Conservation (phyloP, 2,329 filamentous ascomycete species). For the Septoria petroselini region DNA sequence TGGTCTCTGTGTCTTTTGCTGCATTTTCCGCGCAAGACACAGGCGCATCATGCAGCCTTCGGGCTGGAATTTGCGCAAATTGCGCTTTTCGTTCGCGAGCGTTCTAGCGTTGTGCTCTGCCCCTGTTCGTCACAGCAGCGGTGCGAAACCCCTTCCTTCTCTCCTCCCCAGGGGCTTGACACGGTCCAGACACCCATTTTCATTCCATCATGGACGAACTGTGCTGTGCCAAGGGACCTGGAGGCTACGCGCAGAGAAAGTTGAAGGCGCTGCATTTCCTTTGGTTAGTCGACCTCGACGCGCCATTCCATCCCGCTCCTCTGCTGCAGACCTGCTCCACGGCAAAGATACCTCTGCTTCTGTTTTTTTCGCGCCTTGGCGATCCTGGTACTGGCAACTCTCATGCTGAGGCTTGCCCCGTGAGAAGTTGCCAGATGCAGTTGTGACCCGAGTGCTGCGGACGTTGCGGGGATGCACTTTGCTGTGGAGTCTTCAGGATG, state of each 20-base stretch:
- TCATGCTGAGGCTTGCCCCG: slow-evolving; percentile 37
- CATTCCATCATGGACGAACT: slow-evolving; percentile 28
- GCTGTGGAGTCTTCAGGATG: slow-evolving; percentile 10
- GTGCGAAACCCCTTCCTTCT: slow-evolving; percentile 29
- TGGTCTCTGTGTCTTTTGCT: slow-evolving; percentile 26
- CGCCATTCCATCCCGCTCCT: slow-evolving; percentile 46
- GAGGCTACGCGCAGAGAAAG: slow-evolving; percentile 24
- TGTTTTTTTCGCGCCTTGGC: slow-evolving; percentile 37
- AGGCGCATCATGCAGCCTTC: slow-evolving; percentile 42
- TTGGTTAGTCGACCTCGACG: slow-evolving; percentile 32
- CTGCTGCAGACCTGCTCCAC: slow-evolving; percentile 39
- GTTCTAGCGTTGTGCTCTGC: slow-evolving; percentile 39
- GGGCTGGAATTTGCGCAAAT: slow-evolving; percentile 37
- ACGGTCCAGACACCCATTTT: slow-evolving; percentile 26
- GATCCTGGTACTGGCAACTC: slow-evolving; percentile 29
- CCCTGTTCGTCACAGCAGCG: slow-evolving; percentile 28
- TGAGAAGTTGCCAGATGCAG: slow-evolving; percentile 25
- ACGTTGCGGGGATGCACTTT: slow-evolving; percentile 34
- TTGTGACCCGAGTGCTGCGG: slow-evolving; percentile 30
- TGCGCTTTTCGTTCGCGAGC: slow-evolving; percentile 37
- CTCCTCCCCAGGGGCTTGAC: slow-evolving; percentile 23
- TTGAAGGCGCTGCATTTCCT: slow-evolving; percentile 36
- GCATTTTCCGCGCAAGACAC: slow-evolving; percentile 34
- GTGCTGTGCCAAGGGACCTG: slow-evolving; percentile 23
- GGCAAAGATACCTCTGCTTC: slow-evolving; percentile 37